phyloP scores from a whole-genome alignment of 352 stramenopile species.

The Phytopythium aichiense region DNA sequence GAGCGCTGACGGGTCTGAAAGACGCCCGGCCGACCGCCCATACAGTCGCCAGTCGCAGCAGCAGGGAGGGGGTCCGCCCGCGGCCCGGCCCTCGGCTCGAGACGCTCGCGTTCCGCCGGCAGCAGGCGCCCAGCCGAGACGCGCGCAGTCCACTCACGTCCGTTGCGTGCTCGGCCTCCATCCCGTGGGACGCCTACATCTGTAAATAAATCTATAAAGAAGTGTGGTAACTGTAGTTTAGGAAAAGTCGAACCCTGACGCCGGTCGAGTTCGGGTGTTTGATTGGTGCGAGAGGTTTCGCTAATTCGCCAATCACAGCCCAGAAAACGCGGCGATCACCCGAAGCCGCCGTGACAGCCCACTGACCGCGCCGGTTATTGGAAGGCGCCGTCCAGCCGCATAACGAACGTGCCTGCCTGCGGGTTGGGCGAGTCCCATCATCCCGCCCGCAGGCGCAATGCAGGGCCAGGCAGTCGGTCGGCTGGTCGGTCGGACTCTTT shows the following conservation, averaged over 20 bases:
- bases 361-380: slow-evolving; percentile 2
- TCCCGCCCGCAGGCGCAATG: no score
- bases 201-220: background rate
- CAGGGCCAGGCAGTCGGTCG: no score
- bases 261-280: background rate
- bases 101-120: slow-evolving; percentile 4
- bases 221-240: background rate
- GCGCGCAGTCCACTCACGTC: background rate
- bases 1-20: background rate
- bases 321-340: background rate
- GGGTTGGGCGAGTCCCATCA: slow-evolving; percentile 6
- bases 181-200: background rate
- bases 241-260: background rate
- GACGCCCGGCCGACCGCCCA: no score
- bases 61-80: no score
- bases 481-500: background rate
- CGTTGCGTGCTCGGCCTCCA: background rate
- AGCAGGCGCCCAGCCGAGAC: background rate
- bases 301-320: slow-evolving; percentile 6
- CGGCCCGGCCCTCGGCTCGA: no score
- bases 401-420: background rate
- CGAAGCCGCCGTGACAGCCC: background rate
- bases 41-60: slow-evolving; percentile 1
- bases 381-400: background rate
- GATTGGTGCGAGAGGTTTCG: background rate